Evolutionary conservation across 768 basidiomycete genomes (phyloP), one percentile per base, ranked within the genome.

Genomic region (Hysterangium stoloniferum): DNA sequence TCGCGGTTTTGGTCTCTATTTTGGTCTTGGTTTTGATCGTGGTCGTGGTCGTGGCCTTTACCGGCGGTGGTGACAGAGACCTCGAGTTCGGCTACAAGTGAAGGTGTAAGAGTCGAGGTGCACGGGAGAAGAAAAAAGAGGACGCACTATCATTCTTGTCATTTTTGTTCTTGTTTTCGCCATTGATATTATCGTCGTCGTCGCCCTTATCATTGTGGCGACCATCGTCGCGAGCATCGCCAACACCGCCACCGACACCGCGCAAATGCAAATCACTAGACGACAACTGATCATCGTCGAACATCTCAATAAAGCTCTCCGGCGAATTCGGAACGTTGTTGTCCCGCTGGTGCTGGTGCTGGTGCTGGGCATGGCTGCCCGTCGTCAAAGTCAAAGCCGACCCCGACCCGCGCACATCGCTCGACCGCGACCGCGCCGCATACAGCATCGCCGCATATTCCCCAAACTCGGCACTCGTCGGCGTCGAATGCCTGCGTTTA

Each of bases 231-330:
- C 33, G 46, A 20, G 8, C 32, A 48, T 33, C 31, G n/a, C 27
- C 15, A 19, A 15, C 25, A 6, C 6, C 8, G 8, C 12, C 46
- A 34, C 40, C 28, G n/a, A n/a, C n/a, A n/a, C n/a, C n/a, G n/a
- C n/a, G n/a, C n/a, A n/a, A n/a, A n/a, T n/a, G n/a, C n/a, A n/a
- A 45, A 47, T 24, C 27, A 35, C 32, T 28, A n/a, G n/a, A n/a
- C n/a, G n/a, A n/a, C n/a, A n/a, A 50, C 4, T 48, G 45, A 15
- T 78, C 78, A 34, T 84, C 82, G 56, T 86, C 85, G 49, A 81
- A 83, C 52, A 84, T 68, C 69, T 86, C 78, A 46, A 83, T 79
- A 66, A 80, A 81, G 20, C 79, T 81, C 37, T 42, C 42, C 22
- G 45, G 49, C 5, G 49, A 51, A 13, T 29, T 52, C 11, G 63